A percentile compares a stretch with the other conserved stretches of the same genome.
These are phyloP conservation scores for Fusarium odoratissimum DNA, from an alignment of 2,329 filamentous ascomycete genomes.

Conservation along the genomic window DNA sequence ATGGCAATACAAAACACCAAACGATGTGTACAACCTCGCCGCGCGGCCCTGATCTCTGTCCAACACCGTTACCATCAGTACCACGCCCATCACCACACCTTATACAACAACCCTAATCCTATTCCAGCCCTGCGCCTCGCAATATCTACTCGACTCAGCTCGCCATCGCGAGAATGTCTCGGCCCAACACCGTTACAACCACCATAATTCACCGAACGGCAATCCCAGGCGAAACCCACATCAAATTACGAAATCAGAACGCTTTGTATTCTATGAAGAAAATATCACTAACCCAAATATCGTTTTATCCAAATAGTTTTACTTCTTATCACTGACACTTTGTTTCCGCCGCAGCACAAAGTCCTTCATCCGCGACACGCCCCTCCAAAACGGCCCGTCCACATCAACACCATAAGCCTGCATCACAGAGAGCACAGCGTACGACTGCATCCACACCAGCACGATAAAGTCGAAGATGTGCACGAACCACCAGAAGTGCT, in stretches of 20 bases:
- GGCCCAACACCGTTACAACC: not conserved
- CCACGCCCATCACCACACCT: not conserved
- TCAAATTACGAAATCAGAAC: slow-evolving; percentile 16
- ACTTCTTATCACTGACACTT: slow-evolving; percentile 27
- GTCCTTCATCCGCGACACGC: slow-evolving; percentile 29
- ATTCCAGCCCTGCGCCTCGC: not conserved
- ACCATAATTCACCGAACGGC: slow-evolving; percentile 8
- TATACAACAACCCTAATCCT: not conserved
- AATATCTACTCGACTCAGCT: not conserved
- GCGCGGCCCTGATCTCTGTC: slow-evolving; percentile 22
- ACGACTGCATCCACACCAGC: slow-evolving; percentile 48
- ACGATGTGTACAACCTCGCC: slow-evolving; percentile 12
- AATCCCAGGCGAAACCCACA: slow-evolving; percentile 6
- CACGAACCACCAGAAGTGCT: slow-evolving; percentile 94
- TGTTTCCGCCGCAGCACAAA: slow-evolving; percentile 30
- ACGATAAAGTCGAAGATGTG: slow-evolving; percentile 76
- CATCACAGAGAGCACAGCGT: slow-evolving; percentile 42
- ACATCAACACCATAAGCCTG: slow-evolving; percentile 51
- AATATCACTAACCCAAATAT: slow-evolving; percentile 23
- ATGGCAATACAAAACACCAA: not conserved
- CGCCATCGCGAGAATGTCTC: slow-evolving; percentile 33
- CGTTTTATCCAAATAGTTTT: slow-evolving; percentile 32
- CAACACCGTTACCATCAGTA: not conserved
- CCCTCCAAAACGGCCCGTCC: slow-evolving; percentile 43
- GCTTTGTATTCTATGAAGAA: slow-evolving; percentile 30